Evolutionary conservation across 257 asterid genomes (phyloP).

Genomic region (Ehretia macrophylla): DNA sequence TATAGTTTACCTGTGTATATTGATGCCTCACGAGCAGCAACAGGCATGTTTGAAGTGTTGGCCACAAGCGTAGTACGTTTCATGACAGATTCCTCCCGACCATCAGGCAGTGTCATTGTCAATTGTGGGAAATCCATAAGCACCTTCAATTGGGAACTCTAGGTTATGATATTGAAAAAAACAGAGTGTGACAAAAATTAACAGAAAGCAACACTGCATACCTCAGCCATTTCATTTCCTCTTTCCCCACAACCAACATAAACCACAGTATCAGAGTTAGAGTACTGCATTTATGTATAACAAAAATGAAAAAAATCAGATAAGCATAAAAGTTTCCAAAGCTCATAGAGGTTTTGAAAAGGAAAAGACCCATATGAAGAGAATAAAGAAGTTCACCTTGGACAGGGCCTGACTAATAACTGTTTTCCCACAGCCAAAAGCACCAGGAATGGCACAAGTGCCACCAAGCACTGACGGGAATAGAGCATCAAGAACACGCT

Average conservation of each 20-base stretch:
- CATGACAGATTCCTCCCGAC: constrained; percentile 99
- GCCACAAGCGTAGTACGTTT: constrained; percentile 99
- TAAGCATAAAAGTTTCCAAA: constrained; percentile 1
- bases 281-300: constrained; percentile 62
- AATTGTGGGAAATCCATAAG: constrained; percentile 99
- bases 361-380: not conserved
- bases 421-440: constrained; percentile 99
- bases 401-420: constrained; percentile 99
- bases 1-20: constrained; percentile 36
- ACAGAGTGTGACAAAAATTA: not conserved
- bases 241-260: constrained; percentile 99
- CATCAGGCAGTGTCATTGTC: constrained; percentile 99
- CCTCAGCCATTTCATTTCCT: constrained; percentile 99
- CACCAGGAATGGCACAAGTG: constrained; percentile 99
- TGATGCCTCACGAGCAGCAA: constrained; percentile 99
- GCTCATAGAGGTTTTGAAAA: not conserved
- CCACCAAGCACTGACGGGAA: constrained; percentile 99
- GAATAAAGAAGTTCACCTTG: constrained; percentile 46
- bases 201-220: constrained; percentile 25
- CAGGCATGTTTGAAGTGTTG: constrained; percentile 99
- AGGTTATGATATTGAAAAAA: not conserved
- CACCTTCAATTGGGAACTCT: constrained; percentile 48
- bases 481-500: constrained; percentile 99
- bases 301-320: constrained; percentile 15
- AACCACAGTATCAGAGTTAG: constrained; percentile 94